Evolutionary conservation across 1,284 basidiomycete species (phyloP), one percentile per base, ranked within the genome.

Genomic region (Cryptococcus sp.): DNA sequence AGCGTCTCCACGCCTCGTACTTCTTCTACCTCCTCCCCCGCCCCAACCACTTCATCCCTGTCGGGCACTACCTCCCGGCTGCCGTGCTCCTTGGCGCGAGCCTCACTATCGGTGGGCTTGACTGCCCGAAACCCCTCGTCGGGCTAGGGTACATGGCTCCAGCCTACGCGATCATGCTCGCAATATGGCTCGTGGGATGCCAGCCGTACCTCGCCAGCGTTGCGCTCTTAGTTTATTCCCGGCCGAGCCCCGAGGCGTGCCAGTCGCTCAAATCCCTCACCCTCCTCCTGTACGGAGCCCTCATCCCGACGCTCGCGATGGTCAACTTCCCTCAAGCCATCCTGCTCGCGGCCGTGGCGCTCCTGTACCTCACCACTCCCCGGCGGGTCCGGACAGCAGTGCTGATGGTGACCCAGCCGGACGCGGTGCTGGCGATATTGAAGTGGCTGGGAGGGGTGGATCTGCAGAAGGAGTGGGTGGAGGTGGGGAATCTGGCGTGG

Each of bases 1-100:
- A 97, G 71, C 85, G 93, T 13, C 84, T 97, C 21, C 93, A 97
- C 73, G 92, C 93, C 4, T 94, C 91, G 1, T 93, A 94, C 78
- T 95, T 96, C 80, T 92, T 97, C 78, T 97, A 93, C 78, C 81
- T 97, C 57, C 79, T 94, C 57, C 84, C 88, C 4, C 82, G 81
- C 24, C 84, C 88, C 0, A 82, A 83, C n/a, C 81, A 80, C 1
- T 95, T 95, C 77, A 81, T 92, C 67, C 90, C 93, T 68, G 91
- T 96, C 16, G 92, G 91, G 0, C 85, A 82, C 68, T 97, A 91
- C 74, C 82, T 97, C 3, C 91, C 93, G 0, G 89, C 89, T 52
- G 88, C 84, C 0, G 82, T 96, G 28, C 70, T 95, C 6, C 81
- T 95, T 50, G 88, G 89, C 44, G 82, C 89, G 13, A 86, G 85